Evolutionary conservation across 148 eudicot species (phyloP), one percentile per base, ranked within the genome.

Genomic region (Vaccinium vitisidaea): DNA sequence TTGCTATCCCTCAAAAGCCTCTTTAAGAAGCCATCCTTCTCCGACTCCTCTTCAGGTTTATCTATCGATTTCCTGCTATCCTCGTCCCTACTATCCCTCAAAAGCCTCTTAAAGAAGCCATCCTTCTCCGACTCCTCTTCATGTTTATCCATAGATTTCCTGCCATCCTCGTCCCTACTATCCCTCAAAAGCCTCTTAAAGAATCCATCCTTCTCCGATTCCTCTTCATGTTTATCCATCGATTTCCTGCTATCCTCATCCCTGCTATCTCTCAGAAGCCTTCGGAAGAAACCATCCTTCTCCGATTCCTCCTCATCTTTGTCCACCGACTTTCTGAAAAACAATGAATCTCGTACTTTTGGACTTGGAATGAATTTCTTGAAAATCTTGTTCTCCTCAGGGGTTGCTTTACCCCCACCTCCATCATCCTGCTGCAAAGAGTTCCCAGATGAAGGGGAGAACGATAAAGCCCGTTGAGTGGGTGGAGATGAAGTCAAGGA

Each of bases 161-260:
- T 85, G 77, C 30, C 67, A 53, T 94, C 97, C 32, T 92, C 95
- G 79, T 94, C 98, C 85, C 89, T 94, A 75, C 91, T 90, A 81
- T 93, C 95, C 87, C 92, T 97, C 83, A 93, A 81, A 75, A 97
- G 85, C 89, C 98, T 94, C 82, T 87, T 80, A 73, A 97, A 95
- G 88, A 97, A 97, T 12, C 99, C 98, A 88, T 97, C 99, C 86
- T 93, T 97, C 87, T 97, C 99, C 0, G 89, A 86, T 27, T 93
- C 98, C 78, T 92, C 98, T 67, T 92, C 92, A 84, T 85, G 85
- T 82, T 88, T 91, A 76, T 90, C 90, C 82, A 85, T 63, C 23
- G 90, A 84, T 84, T 87, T 90, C 85, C 86, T 85, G 81, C 32
- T 54, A 53, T 94, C 97, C 32, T 92, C 95, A 83, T 94, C 97